These are phyloP conservation scores for Aureobasidium subglaciale DNA, from an alignment of 2,329 filamentous ascomycete genomes.

Conservation along the genomic window DNA sequence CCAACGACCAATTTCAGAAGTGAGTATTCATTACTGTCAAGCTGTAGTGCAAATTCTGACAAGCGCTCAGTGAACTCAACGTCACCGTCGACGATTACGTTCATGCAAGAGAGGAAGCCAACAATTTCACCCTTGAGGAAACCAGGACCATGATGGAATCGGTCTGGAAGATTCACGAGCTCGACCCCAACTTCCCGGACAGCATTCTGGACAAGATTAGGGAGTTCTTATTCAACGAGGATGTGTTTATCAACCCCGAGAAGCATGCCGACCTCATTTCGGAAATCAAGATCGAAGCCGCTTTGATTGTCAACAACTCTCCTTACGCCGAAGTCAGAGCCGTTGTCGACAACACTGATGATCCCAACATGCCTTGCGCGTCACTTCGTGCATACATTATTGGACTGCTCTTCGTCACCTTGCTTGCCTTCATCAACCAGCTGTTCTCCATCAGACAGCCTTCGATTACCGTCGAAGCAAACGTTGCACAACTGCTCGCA, in stretches of 20 bases:
- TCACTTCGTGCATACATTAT: slow-evolving; percentile 29
- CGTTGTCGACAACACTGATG: slow-evolving; percentile 20
- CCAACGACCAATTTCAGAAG: slow-evolving; percentile 1
- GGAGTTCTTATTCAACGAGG: slow-evolving; percentile 16
- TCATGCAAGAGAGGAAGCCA: background rate
- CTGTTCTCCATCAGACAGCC: slow-evolving; percentile 29
- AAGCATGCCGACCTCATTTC: slow-evolving; percentile 15
- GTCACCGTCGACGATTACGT: slow-evolving; percentile 1
- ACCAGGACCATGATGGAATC: background rate
- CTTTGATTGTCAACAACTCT: slow-evolving; percentile 18
- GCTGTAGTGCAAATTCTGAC: background rate
- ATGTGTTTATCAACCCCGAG: slow-evolving; percentile 11
- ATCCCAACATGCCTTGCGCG: slow-evolving; percentile 23
- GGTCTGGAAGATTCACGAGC: slow-evolving; percentile 16
- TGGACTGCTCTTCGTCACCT: slow-evolving; percentile 23
- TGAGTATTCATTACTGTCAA: background rate
- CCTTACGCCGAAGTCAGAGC: slow-evolving; percentile 23
- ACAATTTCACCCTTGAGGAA: background rate
- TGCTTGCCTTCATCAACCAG: slow-evolving; percentile 26
- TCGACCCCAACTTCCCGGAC: slow-evolving; percentile 17
- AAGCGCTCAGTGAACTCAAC: background rate
- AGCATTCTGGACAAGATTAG: slow-evolving; percentile 16
- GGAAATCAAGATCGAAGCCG: slow-evolving; percentile 2
- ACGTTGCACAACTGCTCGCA: slow-evolving; percentile 56
- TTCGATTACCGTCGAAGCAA: slow-evolving; percentile 9